Conservation (phyloP, 2,329 filamentous ascomycete species). For the Cladosporium sp. region DNA sequence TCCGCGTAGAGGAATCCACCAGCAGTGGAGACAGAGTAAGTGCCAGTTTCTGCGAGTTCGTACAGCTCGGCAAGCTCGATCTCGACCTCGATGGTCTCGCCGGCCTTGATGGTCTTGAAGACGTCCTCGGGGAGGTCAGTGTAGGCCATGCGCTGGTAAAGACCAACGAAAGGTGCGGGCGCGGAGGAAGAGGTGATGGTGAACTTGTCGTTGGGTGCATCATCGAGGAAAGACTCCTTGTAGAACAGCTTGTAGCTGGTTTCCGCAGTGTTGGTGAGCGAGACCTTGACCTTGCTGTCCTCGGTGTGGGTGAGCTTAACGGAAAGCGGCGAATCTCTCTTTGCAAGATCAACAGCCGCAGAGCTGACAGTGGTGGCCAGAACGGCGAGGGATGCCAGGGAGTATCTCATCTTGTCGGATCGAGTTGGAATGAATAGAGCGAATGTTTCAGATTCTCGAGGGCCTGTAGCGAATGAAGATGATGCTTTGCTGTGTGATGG, state of each 20-base stretch:
- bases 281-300: conserved; percentile 24
- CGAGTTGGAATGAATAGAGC: not conserved
- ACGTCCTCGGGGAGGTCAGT: conserved; percentile 44
- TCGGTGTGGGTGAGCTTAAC: conserved; percentile 19
- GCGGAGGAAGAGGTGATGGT: conserved; percentile 17
- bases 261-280: conserved; percentile 24
- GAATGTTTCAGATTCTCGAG: not conserved
- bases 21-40: conserved; percentile 52
- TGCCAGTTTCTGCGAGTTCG: conserved; percentile 13
- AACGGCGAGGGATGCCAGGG: conserved; percentile 10
- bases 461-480: conserved; percentile 3
- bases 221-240: conserved; percentile 26
- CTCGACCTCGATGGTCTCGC: conserved; percentile 48
- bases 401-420: conserved; percentile 7
- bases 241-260: conserved; percentile 25
- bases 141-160: conserved; percentile 49
- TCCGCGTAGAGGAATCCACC: conserved; percentile 56
- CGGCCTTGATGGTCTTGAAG: conserved; percentile 47
- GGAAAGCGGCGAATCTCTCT: conserved; percentile 22
- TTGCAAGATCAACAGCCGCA: conserved; percentile 21
- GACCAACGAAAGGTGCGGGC: conserved; percentile 46
- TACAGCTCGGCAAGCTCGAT: conserved; percentile 56
- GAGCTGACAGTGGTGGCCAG: conserved; percentile 17
- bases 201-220: conserved; percentile 24
- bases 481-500: not conserved